Percentiles rank a stretch among this genome's conserved stretches.
Evolutionary conservation across 2,329 filamentous ascomycete species (phyloP).

Genomic region (Stagonosporopsis rhizophila): DNA sequence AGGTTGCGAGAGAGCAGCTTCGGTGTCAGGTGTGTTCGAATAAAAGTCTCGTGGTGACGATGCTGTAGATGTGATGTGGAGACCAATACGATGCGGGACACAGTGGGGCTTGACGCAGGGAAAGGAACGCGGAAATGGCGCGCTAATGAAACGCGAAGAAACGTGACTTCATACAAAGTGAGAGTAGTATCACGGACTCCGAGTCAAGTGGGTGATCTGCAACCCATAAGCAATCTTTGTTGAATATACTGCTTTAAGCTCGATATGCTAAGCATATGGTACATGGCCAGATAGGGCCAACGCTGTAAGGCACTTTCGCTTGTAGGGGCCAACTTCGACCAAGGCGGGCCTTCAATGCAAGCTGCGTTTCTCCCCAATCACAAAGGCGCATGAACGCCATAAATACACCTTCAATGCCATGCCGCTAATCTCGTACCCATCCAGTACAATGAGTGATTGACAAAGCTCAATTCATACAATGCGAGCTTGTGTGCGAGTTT

Average conservation of each 20-base stretch:
- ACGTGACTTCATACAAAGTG: slow-evolving; percentile 13
- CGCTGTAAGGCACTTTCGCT: slow-evolving; percentile 2
- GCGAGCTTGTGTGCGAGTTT: slow-evolving; percentile 31
- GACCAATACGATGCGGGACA: slow-evolving; percentile 8
- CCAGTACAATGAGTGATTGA: slow-evolving; percentile 27
- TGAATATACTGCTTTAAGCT: too few species aligned
- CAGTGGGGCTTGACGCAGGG: slow-evolving; percentile 8
- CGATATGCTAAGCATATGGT: slow-evolving; percentile 15
- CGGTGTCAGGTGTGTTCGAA: not conserved
- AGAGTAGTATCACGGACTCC: not conserved
- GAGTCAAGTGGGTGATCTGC: too few species aligned
- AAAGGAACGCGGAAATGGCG: slow-evolving; percentile 12
- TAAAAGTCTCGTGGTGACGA: not conserved
- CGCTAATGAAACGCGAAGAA: slow-evolving; percentile 18
- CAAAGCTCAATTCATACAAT: slow-evolving; percentile 45
- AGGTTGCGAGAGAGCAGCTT: not conserved
- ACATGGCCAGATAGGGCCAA: slow-evolving; percentile 11
- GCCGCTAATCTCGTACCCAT: slow-evolving; percentile 29
- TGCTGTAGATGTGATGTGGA: slow-evolving; percentile 8
- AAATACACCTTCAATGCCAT: slow-evolving; percentile 38
- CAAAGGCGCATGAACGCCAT: slow-evolving; percentile 26
- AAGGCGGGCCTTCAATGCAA: not conserved
- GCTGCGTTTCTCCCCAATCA: not conserved
- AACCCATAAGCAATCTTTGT: not conserved
- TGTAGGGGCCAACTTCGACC: slow-evolving; percentile 1